Percentiles rank a stretch among this genome's conserved stretches.
These are phyloP conservation scores for Fraxinus baroniana DNA, from an alignment of 305 asterid species.

Conservation along the genomic window DNA sequence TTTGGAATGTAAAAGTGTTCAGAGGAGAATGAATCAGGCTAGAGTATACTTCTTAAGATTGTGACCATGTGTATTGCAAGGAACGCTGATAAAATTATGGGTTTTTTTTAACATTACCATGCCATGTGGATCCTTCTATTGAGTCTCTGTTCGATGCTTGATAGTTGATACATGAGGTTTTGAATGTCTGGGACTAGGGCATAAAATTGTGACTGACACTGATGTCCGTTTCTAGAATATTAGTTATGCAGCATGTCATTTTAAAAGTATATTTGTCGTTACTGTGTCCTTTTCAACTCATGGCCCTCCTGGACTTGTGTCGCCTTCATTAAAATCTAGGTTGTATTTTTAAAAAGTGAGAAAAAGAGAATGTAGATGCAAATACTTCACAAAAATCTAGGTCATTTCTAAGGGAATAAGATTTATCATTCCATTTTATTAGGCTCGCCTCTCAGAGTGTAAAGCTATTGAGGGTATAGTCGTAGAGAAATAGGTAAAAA, in stretches of 20 bases:
- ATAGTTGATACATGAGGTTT: not conserved
- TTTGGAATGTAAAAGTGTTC: not conserved
- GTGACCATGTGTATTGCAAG: not conserved
- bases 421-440: not conserved
- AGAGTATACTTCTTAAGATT: not conserved
- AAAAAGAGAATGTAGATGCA: not conserved
- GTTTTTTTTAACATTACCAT: not conserved
- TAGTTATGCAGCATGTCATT: not conserved
- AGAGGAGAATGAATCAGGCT: not conserved
- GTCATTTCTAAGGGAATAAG: not conserved
- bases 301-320: not conserved
- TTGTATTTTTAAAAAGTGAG: not conserved
- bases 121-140: not conserved
- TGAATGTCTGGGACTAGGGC: not conserved
- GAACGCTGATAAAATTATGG: not conserved
- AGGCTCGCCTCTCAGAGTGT: not conserved
- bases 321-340: not conserved
- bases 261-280: not conserved
- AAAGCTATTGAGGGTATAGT: not conserved
- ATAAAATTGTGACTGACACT: not conserved
- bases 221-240: not conserved
- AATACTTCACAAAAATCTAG: not conserved
- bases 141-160: not conserved
- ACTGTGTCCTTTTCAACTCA: not conserved
- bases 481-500: not conserved